These are phyloP conservation scores for Calonectria crousiana DNA, from an alignment of 2,329 filamentous ascomycete species.

Conservation along the genomic window DNA sequence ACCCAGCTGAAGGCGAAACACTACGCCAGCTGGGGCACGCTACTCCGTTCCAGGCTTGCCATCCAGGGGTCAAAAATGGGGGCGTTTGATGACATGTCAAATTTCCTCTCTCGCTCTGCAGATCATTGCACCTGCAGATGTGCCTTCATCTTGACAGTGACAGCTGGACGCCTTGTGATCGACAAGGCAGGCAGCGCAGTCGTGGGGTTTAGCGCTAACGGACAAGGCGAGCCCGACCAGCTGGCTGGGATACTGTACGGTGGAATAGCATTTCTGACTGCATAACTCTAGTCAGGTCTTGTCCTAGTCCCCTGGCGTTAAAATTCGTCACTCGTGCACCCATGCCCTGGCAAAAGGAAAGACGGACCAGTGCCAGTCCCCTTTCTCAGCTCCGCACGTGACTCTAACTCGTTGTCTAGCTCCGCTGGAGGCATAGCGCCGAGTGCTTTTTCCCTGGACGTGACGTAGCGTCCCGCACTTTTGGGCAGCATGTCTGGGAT, in stretches of 20 bases:
- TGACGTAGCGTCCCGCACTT: background rate
- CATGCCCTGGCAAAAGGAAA: background rate
- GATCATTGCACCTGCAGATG: background rate
- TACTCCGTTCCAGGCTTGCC: background rate
- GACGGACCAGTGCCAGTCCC: background rate
- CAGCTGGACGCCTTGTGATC: background rate
- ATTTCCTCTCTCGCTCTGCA: background rate
- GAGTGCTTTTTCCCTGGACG: background rate
- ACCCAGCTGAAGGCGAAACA: slow-evolving; percentile 5
- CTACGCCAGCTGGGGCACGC: background rate
- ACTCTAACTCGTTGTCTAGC: background rate
- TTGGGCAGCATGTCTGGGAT: background rate
- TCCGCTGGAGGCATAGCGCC: background rate
- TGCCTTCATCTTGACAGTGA: background rate
- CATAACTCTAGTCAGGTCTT: background rate
- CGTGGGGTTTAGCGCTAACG: background rate
- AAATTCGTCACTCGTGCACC: background rate
- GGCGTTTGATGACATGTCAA: background rate
- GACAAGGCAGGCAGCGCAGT: background rate
- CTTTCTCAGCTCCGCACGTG: background rate
- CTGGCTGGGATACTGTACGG: too few species aligned
- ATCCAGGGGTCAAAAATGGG: background rate
- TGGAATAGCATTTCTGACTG: background rate
- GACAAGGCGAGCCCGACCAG: background rate
- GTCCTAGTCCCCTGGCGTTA: background rate